phyloP scores from a whole-genome alignment of 2,329 filamentous ascomycete species.

The Cryphonectria japonica region DNA sequence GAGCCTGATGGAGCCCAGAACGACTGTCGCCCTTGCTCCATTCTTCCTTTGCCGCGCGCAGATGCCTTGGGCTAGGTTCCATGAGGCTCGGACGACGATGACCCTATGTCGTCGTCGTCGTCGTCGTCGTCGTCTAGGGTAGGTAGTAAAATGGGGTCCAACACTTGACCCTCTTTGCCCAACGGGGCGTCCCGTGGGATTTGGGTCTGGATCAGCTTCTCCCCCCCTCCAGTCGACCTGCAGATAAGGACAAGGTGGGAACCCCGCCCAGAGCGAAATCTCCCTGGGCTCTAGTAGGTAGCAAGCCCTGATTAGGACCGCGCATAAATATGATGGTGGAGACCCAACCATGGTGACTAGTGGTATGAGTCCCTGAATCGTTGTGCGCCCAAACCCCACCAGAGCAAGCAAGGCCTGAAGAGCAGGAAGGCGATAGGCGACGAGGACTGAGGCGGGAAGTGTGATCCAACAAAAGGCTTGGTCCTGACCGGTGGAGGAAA shows the following conservation, averaged over 20 bases:
- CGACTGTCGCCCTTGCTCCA: background rate
- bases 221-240: background rate
- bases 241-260: slow-evolving; percentile 6
- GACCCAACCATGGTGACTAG: background rate
- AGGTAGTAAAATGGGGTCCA: background rate
- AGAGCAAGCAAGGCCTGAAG: background rate
- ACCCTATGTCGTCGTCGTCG: background rate
- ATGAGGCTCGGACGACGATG: background rate
- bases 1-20: background rate
- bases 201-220: background rate
- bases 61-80: background rate
- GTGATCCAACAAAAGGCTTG: background rate
- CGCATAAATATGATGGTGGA: background rate
- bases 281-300: background rate
- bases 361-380: slow-evolving; percentile 3
- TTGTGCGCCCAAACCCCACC: background rate
- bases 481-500: background rate
- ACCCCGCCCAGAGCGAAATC: background rate
- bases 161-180: background rate
- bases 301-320: background rate
- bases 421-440: background rate
- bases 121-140: background rate
- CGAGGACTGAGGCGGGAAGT: background rate
- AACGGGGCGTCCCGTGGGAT: slow-evolving; percentile 1
- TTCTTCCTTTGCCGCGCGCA: background rate